Evolutionary conservation across 768 basidiomycete species (phyloP), one percentile per base, ranked within the genome.

Genomic region (Tephrocybe sp.): DNA sequence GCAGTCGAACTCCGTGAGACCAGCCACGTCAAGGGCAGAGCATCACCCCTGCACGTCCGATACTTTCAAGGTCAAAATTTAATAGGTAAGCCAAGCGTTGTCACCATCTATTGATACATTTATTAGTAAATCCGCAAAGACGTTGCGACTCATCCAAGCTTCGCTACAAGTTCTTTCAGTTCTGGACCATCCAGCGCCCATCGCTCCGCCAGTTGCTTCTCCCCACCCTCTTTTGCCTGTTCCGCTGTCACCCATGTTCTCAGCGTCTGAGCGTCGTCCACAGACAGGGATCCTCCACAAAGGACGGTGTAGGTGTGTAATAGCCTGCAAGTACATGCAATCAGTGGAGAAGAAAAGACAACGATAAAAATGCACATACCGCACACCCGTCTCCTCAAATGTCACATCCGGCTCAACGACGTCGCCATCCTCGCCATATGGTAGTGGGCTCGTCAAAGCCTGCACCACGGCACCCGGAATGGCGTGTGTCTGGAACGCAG

Each of bases 371-470:
- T 30, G 6, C 8, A 64, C 76, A 43, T 43, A 82, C 82, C 77
- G 74, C 16, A 83, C 55, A 1, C 79, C 63, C 55, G 84, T 87
- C 63, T 87, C 87, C 64, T 84, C 81, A 31, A 84, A 83, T 47
- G 87, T 83, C 2, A 60, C 59, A 62, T 89, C 89, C 8, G 69
- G 61, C 4, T 67, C 79, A n/a, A 69, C 70, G 35, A 69, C 67
- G 51, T 89, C 86, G 15, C 87, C 88, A 59, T 89, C 84, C 5
- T 70, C 73, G 0, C 87, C 89, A 47, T 79, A 73, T 9, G 87
- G 86, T 18, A 84, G 55, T 7, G 87, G 86, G 5, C 67, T 62
- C 0, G 69, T 72, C 4, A 91, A 61, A 9, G 78, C 76, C 18
- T 70, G 69, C 48, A 89, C 67, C 11, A 88, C 60, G 1, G 73